These are phyloP conservation scores for Carex scoparia DNA, from an alignment of 176 grass and related monocot genomes.

Conservation along the genomic window DNA sequence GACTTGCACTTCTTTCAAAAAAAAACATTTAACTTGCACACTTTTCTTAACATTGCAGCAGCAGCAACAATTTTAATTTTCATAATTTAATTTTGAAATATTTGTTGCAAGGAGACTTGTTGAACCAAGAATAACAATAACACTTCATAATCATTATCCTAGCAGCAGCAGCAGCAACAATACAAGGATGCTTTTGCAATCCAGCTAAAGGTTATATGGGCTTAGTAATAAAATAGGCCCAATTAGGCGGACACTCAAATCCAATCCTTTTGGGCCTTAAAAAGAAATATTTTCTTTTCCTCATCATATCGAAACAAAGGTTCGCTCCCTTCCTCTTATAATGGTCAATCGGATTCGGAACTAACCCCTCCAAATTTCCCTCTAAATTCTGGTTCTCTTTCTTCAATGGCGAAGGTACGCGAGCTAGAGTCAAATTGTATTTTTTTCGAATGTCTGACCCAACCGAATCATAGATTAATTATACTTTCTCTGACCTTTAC, in stretches of 20 bases:
- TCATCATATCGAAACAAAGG: background rate
- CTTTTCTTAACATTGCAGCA: background rate
- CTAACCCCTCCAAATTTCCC: background rate
- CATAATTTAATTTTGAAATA: no score
- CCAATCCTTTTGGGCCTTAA: background rate
- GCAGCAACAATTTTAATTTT: no score
- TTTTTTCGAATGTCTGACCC: background rate
- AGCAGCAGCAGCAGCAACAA: no score
- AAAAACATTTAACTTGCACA: no score
- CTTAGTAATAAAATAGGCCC: background rate
- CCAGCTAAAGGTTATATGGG: background rate
- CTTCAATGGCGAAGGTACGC: conserved; percentile 6
- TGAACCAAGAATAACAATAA: no score
- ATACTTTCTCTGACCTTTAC: background rate
- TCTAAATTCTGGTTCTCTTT: background rate
- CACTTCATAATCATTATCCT: no score
- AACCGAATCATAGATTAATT: background rate
- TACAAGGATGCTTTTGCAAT: background rate
- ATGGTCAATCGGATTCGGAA: background rate
- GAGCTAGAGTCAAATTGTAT: background rate
- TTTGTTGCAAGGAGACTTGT: background rate
- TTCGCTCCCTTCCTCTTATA: background rate
- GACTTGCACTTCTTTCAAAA: no score
- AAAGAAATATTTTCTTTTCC: background rate
- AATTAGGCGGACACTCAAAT: background rate